Conservation (phyloP, 441 rosid species). For the Omphalea diandra region DNA sequence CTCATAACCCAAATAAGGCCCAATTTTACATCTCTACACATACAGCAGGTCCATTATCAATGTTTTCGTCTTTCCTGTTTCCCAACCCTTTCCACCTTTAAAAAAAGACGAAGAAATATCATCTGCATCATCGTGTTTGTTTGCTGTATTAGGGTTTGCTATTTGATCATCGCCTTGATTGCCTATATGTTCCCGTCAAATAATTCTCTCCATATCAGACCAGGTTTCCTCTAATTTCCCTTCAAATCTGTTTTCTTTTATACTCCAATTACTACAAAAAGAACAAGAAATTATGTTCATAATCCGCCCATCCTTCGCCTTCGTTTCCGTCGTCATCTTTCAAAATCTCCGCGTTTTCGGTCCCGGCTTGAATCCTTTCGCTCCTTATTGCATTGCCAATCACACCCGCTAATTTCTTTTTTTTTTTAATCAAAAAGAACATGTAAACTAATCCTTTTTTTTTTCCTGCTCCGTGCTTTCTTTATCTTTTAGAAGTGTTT, state of each 20-base stretch:
- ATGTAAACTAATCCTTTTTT: slow-evolving; percentile 25
- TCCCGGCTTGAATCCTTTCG: slow-evolving; percentile 84
- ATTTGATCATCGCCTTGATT: too few relatives aligned
- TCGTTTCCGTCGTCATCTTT: slow-evolving; percentile 33
- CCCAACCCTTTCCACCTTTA: too few relatives aligned
- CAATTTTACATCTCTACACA: too few relatives aligned
- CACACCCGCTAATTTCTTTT: slow-evolving; percentile 51
- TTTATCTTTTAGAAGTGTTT: too few relatives aligned
- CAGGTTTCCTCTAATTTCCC: slow-evolving; percentile 8
- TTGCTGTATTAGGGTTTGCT: too few relatives aligned
- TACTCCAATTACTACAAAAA: neutral
- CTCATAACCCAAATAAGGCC: too few relatives aligned
- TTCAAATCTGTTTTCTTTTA: neutral
- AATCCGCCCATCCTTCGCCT: slow-evolving; percentile 38
- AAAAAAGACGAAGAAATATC: too few relatives aligned
- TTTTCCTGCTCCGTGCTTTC: slow-evolving; percentile 11
- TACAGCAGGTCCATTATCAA: too few relatives aligned
- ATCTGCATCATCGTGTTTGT: too few relatives aligned
- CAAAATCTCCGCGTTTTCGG: slow-evolving; percentile 73
- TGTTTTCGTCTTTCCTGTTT: too few relatives aligned
- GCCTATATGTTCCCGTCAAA: slow-evolving; percentile 12
- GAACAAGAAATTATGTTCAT: slow-evolving; percentile 48
- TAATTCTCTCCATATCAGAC: slow-evolving; percentile 10
- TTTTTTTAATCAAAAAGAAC: neutral
- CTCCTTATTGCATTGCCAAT: slow-evolving; percentile 85